Evolutionary conservation across 2,329 filamentous ascomycete species (phyloP).

Genomic region (Pseudogymnoascus sp.): DNA sequence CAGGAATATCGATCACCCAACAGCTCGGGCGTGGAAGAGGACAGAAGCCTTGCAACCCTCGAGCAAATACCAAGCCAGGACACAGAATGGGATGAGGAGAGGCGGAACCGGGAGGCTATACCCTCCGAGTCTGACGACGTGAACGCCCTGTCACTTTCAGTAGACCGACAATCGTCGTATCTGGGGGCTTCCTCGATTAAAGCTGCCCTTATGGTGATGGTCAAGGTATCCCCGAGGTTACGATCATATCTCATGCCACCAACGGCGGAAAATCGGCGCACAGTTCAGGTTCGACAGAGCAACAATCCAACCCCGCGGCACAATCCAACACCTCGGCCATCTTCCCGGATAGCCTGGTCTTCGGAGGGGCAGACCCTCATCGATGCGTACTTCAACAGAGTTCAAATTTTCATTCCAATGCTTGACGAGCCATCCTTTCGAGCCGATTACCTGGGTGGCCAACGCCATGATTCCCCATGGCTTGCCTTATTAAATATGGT

Average conservation of each 20-base stretch:
- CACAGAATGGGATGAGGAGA: slow-evolving; percentile 59
- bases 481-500: slow-evolving; percentile 67
- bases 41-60: slow-evolving; percentile 40
- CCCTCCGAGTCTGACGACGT: slow-evolving; percentile 62
- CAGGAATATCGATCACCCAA: slow-evolving; percentile 41
- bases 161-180: slow-evolving; percentile 56
- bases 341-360: slow-evolving; percentile 41
- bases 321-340: slow-evolving; percentile 29
- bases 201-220: slow-evolving; percentile 63
- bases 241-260: slow-evolving; percentile 35
- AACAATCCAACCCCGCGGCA: slow-evolving; percentile 26
- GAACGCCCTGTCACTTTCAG: slow-evolving; percentile 53
- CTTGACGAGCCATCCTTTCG: slow-evolving; percentile 64
- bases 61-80: slow-evolving; percentile 62
- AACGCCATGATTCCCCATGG: slow-evolving; percentile 60
- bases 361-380: slow-evolving; percentile 61
- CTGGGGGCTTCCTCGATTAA: slow-evolving; percentile 68
- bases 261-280: slow-evolving; percentile 17
- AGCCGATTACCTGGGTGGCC: slow-evolving; percentile 52
- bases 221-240: slow-evolving; percentile 41
- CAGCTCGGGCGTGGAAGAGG: slow-evolving; percentile 40
- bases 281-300: slow-evolving; percentile 14
- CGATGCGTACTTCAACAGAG: slow-evolving; percentile 66
- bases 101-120: slow-evolving; percentile 44
- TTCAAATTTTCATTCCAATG: slow-evolving; percentile 65